Conservation (phyloP, 345 rosid species). For the Balakata baccata region DNA sequence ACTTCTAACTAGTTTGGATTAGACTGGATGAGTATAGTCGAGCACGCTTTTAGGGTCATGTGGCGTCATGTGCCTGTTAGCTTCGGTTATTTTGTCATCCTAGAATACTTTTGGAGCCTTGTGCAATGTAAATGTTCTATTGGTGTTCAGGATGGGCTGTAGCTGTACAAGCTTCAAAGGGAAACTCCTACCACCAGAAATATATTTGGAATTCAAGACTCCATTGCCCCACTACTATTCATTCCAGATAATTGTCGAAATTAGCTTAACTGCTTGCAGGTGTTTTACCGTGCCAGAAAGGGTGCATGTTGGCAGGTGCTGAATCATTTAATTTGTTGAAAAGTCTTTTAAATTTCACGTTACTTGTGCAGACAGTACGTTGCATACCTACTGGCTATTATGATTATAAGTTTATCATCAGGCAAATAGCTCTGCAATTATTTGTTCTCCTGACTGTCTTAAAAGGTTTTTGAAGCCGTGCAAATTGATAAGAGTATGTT, state of each 20-base stretch:
- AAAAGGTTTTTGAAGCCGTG: neutral
- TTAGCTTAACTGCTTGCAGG: constrained; percentile 12
- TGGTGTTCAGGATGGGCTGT: neutral
- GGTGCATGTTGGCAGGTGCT: neutral
- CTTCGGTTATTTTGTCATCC: neutral
- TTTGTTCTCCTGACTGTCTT: constrained; percentile 1
- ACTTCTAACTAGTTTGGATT: neutral
- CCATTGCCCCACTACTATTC: neutral
- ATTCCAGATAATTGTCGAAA: neutral
- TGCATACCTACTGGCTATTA: neutral
- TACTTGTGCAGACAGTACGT: neutral
- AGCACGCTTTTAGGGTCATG: neutral
- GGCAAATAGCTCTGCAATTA: neutral
- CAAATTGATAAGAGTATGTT: neutral
- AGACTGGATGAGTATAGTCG: neutral
- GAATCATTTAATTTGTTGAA: neutral
- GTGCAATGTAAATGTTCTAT: neutral
- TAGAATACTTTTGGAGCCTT: neutral
- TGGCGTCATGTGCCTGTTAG: neutral
- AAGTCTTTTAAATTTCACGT: neutral
- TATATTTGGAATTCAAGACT: neutral
- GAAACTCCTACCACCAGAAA: neutral
- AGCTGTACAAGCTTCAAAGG: neutral
- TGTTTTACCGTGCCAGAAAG: neutral
- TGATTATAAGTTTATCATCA: neutral